Base-by-base conservation (phyloP, 1,284 basidiomycete species). In the Irpex sp. region DNA sequence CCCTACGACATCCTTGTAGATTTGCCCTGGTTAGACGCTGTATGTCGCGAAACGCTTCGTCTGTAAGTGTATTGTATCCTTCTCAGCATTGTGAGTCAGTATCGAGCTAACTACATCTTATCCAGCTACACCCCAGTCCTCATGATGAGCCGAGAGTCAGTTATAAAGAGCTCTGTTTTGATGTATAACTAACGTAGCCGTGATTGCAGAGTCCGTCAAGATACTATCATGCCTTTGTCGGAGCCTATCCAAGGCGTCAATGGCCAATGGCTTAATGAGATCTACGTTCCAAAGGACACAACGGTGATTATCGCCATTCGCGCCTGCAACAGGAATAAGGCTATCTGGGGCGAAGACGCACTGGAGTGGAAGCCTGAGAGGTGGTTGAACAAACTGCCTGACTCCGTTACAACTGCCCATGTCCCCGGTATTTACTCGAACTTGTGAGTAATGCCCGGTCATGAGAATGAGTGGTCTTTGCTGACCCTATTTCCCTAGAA, bases 221-320 rank as follows among this genome's bases (percentile, higher is more conserved):
- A 86, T 65, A 83, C 86, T 57, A 68, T 84, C 2, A 76, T 88
- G 17, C 85, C 84, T 0, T 75, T 87, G 47, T 76, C 74, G 37
- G 64, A 69, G 6, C 84, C 83, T 1, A 67, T 85, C 38, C 69
- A 67, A 11, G 80, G 79, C 0, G 60, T 66, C 4, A 69, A 76
- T 2, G 84, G 83, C 0, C 63, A 75, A 49, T 64, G 69, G 0
- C 73, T 81, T 3, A 71, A 75, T 38, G 74, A 74, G 34, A 70
- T 87, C 31, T 62, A 74, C 0, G 72, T 87, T 34, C 72, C 77
- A 9, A 84, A 83, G 67, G 83, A 81, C 5, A 80, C 79, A 0
- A 60, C 66, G 0, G 63, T 87, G 11, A 68, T 69, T 7, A 71
- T 80, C 1, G 77, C 82, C 1, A 75, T 82, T 13, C 62, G 68